Conservation (phyloP, 768 basidiomycete genomes). For the Rhodocollybia butyracea region DNA sequence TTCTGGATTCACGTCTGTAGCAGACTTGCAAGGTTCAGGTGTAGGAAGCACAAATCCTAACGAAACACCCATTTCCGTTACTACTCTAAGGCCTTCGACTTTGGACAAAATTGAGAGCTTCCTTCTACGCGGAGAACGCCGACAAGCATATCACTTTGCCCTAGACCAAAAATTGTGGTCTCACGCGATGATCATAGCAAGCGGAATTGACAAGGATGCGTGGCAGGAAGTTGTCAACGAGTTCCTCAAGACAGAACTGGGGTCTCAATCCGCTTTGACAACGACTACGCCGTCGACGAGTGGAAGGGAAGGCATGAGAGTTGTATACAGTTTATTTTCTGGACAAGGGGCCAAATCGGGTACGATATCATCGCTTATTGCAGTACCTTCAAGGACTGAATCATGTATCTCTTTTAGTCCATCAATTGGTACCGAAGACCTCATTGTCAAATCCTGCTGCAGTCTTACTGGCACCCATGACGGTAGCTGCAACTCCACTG, state of each 20-base stretch:
- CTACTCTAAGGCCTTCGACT: slow-evolving; percentile 56
- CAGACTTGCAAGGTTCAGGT: slow-evolving; percentile 26
- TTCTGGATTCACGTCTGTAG: slow-evolving; percentile 28
- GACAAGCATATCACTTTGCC: slow-evolving; percentile 84
- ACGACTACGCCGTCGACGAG: slow-evolving; percentile 30
- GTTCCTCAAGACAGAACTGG: slow-evolving; percentile 78
- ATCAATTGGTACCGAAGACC: slow-evolving; percentile 66
- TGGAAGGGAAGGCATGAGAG: slow-evolving; percentile 71
- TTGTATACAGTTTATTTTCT: slow-evolving; percentile 80
- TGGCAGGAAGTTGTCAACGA: slow-evolving; percentile 91
- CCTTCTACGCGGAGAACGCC: slow-evolving; percentile 80
- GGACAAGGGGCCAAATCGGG: slow-evolving; percentile 79
- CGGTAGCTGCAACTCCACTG: slow-evolving; percentile 48
- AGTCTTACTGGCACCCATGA: slow-evolving; percentile 31
- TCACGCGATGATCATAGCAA: slow-evolving; percentile 93
- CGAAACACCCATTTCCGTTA: slow-evolving; percentile 55
- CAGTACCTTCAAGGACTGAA: slow-evolving; percentile 8
- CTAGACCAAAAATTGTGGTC: slow-evolving; percentile 90
- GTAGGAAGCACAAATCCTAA: too few relatives aligned
- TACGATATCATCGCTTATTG: slow-evolving; percentile 30
- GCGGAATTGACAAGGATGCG: slow-evolving; percentile 86
- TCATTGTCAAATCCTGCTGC: slow-evolving; percentile 40
- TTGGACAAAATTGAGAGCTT: slow-evolving; percentile 78
- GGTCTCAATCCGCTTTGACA: slow-evolving; percentile 19
- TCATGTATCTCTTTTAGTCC: slow-evolving; percentile 42